Evolutionary conservation across 176 grass and related monocot species (phyloP), one percentile per base, ranked within the genome.

Genomic region (Raddia distichophylla): DNA sequence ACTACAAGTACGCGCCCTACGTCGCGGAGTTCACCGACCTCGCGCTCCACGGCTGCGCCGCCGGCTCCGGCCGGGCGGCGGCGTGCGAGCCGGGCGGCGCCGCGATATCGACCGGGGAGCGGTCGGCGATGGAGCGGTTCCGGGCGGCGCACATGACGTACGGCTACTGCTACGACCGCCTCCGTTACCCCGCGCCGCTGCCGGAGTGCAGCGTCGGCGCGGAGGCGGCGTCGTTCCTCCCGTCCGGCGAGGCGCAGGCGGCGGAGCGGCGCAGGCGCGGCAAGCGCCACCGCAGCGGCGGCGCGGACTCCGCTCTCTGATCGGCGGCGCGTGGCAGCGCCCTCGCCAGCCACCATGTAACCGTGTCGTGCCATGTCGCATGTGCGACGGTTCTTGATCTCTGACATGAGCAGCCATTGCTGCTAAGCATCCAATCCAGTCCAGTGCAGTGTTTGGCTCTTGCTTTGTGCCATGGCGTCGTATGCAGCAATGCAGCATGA

Each of bases 1-100:
- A 97, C 85, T 97, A 97, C 92, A 94, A 90, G 89, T 94, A 92
- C 80, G 94, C 90, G 51, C 94, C 92, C 61, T 97, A 89, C 77
- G 86, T 82, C n/a, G 94, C 94, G 9, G 85, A 97, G 79, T 97
- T 97, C 90, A 83, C 92, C 57, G 87, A 97, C 85, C 94, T 97
- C 66, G n/a, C 49, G 82, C 80, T 97, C 71, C 86, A 64, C 68
- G 86, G 73, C 76, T 97, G 88, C 63, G 44, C 57, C 10, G 57
- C 14, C 27, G 63, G 81, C 67, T 20, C 6, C 15, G 8, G 63
- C 22, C 64, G 7, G 59, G 0, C 18, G 12, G 42, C 32, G 42
- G 7, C 56, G 64, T 20, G 65, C 15, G 64, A 77, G 50, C 18
- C 83, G 64, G 78, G 61, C 35, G 2, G 6, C 8, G 63, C n/a